A percentile compares a stretch with the other conserved stretches of the same genome.
These are phyloP conservation scores for Ascochyta pisi DNA, from an alignment of 2,329 filamentous ascomycete genomes.

Conservation along the genomic window DNA sequence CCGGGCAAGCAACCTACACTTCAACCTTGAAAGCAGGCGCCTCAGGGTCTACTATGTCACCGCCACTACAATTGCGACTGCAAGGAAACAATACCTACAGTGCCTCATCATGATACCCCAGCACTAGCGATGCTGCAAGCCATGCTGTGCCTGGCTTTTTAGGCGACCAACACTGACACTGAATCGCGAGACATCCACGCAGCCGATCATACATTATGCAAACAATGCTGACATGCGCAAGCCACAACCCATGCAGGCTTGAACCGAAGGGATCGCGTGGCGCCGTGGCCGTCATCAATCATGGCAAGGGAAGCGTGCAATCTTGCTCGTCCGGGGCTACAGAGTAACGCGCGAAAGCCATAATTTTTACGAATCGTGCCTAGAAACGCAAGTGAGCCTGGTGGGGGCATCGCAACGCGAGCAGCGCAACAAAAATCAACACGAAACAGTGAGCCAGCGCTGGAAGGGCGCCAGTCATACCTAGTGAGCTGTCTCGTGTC, in stretches of 20 bases:
- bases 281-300: conserved; percentile 1
- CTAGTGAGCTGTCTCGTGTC: too few species aligned
- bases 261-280: neutral
- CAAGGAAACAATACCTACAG: neutral
- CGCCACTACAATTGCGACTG: neutral
- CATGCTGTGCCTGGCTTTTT: neutral
- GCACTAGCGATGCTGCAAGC: neutral
- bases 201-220: neutral
- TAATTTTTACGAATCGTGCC: neutral
- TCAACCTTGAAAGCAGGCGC: conserved; percentile 7
- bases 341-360: neutral
- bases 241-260: neutral
- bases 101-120: neutral
- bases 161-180: neutral
- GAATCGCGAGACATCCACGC: neutral
- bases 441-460: too few species aligned
- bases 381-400: too few species aligned
- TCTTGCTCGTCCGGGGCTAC: neutral
- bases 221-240: neutral
- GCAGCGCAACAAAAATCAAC: too few species aligned
- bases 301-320: neutral
- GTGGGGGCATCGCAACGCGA: too few species aligned
- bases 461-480: too few species aligned
- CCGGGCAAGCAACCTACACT: neutral
- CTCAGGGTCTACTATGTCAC: neutral